These are phyloP conservation scores for Penicillium sp. DNA, from an alignment of 2,329 filamentous ascomycete species.

Conservation along the genomic window DNA sequence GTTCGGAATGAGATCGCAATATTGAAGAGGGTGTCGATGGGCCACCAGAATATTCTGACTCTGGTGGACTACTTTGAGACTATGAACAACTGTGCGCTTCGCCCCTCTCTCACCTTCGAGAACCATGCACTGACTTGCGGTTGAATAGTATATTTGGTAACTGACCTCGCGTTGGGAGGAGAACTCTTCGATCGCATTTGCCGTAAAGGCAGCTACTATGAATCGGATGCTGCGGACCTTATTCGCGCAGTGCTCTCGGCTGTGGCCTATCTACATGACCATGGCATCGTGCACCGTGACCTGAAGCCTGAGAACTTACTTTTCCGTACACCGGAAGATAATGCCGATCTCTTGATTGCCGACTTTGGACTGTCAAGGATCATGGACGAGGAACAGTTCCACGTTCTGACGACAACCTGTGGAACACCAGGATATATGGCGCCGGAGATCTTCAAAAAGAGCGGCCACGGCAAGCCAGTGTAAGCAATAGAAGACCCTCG, in stretches of 20 bases:
- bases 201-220: conserved; percentile 97
- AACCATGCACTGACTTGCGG: conserved; percentile 16
- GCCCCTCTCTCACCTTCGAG: background rate
- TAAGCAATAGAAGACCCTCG: conserved; percentile 38
- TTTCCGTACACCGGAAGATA: conserved; percentile 96
- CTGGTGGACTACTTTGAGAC: conserved; percentile 99
- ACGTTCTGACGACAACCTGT: conserved; percentile 95
- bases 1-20: conserved; percentile 98
- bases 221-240: conserved; percentile 92
- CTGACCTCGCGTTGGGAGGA: conserved; percentile 91
- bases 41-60: conserved; percentile 96
- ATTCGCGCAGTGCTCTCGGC: conserved; percentile 93
- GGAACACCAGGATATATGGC: conserved; percentile 99
- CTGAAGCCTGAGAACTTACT: conserved; percentile 96
- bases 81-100: conserved; percentile 81
- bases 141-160: conserved; percentile 80
- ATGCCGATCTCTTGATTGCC: conserved; percentile 93
- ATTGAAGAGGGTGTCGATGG: conserved; percentile 97
- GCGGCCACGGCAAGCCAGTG: conserved; percentile 95
- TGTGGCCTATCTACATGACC: conserved; percentile 97
- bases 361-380: conserved; percentile 95
- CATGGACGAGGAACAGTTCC: conserved; percentile 99
- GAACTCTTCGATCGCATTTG: conserved; percentile 99
- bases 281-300: conserved; percentile 97
- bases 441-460: conserved; percentile 98